Percentiles rank a stretch among this genome's conserved stretches.
Evolutionary conservation across 2,329 filamentous ascomycete genomes (phyloP).

Genomic region (Stagonosporopsis vannaccii): DNA sequence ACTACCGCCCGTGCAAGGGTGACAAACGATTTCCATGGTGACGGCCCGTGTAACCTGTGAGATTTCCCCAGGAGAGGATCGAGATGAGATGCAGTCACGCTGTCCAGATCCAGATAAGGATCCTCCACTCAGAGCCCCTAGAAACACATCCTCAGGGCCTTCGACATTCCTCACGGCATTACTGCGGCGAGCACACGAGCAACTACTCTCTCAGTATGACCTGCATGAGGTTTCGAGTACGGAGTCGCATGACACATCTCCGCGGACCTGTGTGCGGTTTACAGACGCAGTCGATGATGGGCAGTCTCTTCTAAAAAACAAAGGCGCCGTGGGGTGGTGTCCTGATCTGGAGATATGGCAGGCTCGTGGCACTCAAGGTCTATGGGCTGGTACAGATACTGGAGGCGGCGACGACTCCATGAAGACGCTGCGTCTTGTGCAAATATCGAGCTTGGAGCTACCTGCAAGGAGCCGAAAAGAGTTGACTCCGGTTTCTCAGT

Average conservation of each 20-base stretch:
- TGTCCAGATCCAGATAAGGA: neutral
- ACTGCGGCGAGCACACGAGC: slow-evolving; percentile 9
- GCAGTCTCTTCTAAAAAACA: neutral
- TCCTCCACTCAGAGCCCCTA: neutral
- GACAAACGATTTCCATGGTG: neutral
- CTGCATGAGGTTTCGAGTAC: neutral
- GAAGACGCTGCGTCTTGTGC: neutral
- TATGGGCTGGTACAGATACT: neutral
- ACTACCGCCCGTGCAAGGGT: slow-evolving; percentile 1
- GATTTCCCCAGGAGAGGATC: neutral
- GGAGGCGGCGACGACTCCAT: neutral
- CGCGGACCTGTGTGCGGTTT: neutral
- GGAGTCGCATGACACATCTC: neutral
- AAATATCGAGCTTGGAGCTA: neutral
- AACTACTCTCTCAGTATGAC: neutral
- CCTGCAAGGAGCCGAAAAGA: neutral
- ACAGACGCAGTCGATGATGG: neutral
- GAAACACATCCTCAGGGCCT: neutral
- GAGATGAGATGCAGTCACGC: neutral
- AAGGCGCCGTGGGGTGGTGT: neutral
- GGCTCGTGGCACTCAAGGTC: neutral
- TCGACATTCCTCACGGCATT: slow-evolving; percentile 10
- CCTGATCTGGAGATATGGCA: neutral
- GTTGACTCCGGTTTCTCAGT: neutral
- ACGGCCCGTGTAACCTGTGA: neutral